Percentiles rank a stretch among this genome's conserved stretches.
These are phyloP conservation scores for Arachnopeziza araneosa DNA, from an alignment of 2,329 filamentous ascomycete species.

Conservation along the genomic window DNA sequence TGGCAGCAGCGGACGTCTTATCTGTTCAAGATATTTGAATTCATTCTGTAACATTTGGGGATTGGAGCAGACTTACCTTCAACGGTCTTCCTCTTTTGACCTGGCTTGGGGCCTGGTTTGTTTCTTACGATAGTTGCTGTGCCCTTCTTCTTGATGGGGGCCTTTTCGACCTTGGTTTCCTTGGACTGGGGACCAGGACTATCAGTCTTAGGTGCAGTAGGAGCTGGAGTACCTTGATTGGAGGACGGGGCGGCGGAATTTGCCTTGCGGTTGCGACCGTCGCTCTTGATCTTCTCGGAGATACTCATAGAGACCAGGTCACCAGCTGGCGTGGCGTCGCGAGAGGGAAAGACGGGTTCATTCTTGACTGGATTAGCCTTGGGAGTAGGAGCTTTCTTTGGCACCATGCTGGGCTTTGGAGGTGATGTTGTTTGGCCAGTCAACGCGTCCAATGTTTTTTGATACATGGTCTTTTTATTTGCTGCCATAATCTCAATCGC, in stretches of 20 bases:
- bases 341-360: slow-evolving; percentile 15
- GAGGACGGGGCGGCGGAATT: slow-evolving; percentile 21
- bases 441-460: background rate
- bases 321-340: slow-evolving; percentile 18
- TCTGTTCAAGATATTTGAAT: background rate
- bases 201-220: background rate
- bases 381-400: slow-evolving; percentile 7
- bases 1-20: background rate
- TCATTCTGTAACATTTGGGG: background rate
- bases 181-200: slow-evolving; percentile 7
- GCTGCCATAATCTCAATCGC: slow-evolving; percentile 24
- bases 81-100: slow-evolving; percentile 2
- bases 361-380: slow-evolving; percentile 7
- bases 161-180: slow-evolving; percentile 19
- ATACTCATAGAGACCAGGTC: slow-evolving; percentile 22
- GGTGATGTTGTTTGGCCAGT: background rate
- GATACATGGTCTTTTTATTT: slow-evolving; percentile 12
- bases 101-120: slow-evolving; percentile 15
- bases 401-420: background rate
- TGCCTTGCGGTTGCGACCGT: slow-evolving; percentile 24
- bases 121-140: slow-evolving; percentile 18
- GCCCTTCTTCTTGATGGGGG: slow-evolving; percentile 22
- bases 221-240: slow-evolving; percentile 23
- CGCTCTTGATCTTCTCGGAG: slow-evolving; percentile 28
- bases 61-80: background rate